Evolutionary conservation across 1,284 basidiomycete genomes (phyloP).

Genomic region (Ceratobasidium papillatum): DNA sequence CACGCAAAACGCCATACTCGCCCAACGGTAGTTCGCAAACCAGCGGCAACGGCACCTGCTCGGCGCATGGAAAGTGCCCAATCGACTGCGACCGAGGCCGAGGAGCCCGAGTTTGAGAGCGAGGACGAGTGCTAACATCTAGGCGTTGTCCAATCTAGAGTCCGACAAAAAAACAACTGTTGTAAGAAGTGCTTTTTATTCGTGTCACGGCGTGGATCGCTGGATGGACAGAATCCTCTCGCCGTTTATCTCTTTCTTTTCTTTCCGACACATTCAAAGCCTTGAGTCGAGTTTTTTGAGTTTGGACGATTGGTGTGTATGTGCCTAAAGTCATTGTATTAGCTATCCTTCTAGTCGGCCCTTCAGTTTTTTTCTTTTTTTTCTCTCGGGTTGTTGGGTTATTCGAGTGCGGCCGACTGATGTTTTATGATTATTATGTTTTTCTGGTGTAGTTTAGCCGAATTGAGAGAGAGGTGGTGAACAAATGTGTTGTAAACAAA

Average conservation of each 20-base stretch:
- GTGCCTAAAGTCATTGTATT: slow-evolving; percentile 9
- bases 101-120: slow-evolving; percentile 95
- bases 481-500: slow-evolving; percentile 20
- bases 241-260: background rate
- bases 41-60: background rate
- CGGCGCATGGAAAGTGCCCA: slow-evolving; percentile 22
- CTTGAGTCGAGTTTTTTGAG: background rate
- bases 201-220: slow-evolving; percentile 26
- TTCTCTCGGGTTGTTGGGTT: background rate
- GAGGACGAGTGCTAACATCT: slow-evolving; percentile 97
- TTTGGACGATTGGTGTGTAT: background rate
- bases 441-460: slow-evolving; percentile 17
- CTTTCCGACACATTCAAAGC: slow-evolving; percentile 4
- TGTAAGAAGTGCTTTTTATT: slow-evolving; percentile 30
- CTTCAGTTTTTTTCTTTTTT: slow-evolving; percentile 3
- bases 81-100: slow-evolving; percentile 60
- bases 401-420: slow-evolving; percentile 18
- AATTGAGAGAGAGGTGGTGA: background rate
- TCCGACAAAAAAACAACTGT: background rate
- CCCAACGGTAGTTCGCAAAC: slow-evolving; percentile 4
- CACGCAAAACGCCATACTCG: slow-evolving; percentile 73
- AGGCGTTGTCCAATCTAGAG: background rate
- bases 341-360: slow-evolving; percentile 2
- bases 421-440: slow-evolving; percentile 36
- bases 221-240: slow-evolving; percentile 23